Percentiles rank a stretch among this genome's conserved stretches.
phyloP scores from a whole-genome alignment of 345 rosid genomes.

The Bruguiera gymnorhiza region DNA sequence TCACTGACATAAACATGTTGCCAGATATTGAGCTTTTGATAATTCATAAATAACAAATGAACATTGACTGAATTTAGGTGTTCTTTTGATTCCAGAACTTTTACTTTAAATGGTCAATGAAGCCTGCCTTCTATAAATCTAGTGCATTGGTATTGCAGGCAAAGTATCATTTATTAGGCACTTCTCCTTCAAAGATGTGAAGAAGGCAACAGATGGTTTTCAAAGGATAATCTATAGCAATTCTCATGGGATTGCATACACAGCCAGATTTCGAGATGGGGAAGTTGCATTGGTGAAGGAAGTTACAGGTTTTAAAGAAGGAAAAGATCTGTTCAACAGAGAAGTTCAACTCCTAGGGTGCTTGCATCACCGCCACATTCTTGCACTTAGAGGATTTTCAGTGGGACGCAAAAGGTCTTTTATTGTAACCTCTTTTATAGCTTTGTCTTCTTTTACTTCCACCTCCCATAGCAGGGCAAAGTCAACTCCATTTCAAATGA shows the following conservation, averaged over 20 bases:
- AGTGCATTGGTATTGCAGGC: slow-evolving; percentile 36
- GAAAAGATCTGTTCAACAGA: slow-evolving; percentile 49
- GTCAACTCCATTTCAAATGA: neutral
- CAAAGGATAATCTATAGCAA: slow-evolving; percentile 56
- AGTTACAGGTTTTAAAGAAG: slow-evolving; percentile 45
- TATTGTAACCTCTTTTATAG: neutral
- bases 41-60: too few relatives aligned
- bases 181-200: slow-evolving; percentile 62
- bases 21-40: too few relatives aligned
- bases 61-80: neutral
- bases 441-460: neutral
- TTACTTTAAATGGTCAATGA: neutral
- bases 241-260: slow-evolving; percentile 63
- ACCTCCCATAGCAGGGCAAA: neutral
- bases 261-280: slow-evolving; percentile 68
- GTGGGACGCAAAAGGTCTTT: slow-evolving; percentile 69
- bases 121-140: neutral
- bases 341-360: slow-evolving; percentile 75
- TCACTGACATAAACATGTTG: too few relatives aligned
- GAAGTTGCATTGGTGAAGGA: slow-evolving; percentile 70
- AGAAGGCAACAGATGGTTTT: slow-evolving; percentile 73
- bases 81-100: neutral
- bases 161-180: slow-evolving; percentile 51
- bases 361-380: slow-evolving; percentile 92
- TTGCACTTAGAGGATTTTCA: slow-evolving; percentile 77